Percentiles rank a stretch among this genome's conserved stretches.
These are phyloP conservation scores for Xylaria sp. DNA, from an alignment of 2,329 filamentous ascomycete genomes.

Conservation along the genomic window DNA sequence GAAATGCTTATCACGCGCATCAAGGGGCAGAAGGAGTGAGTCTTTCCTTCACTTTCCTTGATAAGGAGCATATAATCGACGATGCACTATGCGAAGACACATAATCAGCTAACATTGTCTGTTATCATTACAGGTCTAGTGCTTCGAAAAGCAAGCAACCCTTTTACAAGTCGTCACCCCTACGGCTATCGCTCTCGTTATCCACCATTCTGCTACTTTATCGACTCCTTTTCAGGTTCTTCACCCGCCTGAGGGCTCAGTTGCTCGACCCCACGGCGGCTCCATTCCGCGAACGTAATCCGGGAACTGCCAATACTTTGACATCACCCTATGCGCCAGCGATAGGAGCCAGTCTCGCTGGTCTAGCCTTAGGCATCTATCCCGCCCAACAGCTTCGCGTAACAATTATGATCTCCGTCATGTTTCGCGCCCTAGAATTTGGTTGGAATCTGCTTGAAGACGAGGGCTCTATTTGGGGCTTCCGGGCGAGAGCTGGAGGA, in stretches of 20 bases:
- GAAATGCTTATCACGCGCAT: conserved; percentile 58
- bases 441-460: conserved; percentile 83
- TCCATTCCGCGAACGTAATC: conserved; percentile 84
- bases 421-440: conserved; percentile 84
- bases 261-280: conserved; percentile 80
- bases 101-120: not conserved
- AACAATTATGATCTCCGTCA: conserved; percentile 79
- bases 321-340: conserved; percentile 86
- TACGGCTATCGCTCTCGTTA: conserved; percentile 81
- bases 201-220: conserved; percentile 88
- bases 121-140: conserved; percentile 28
- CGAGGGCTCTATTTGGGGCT: conserved; percentile 70
- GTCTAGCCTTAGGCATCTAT: conserved; percentile 79
- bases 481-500: conserved; percentile 45
- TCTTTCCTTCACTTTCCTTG: no score
- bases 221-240: conserved; percentile 87
- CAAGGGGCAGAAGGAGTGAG: conserved; percentile 53
- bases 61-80: not conserved
- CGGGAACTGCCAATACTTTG: conserved; percentile 72
- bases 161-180: conserved; percentile 68
- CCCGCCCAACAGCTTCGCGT: conserved; percentile 68
- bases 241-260: conserved; percentile 77
- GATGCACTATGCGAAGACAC: not conserved
- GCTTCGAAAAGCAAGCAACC: conserved; percentile 53
- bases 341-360: conserved; percentile 87